Conservation (phyloP, 2,329 filamentous ascomycete species). For the Neofusicoccum parvum region DNA sequence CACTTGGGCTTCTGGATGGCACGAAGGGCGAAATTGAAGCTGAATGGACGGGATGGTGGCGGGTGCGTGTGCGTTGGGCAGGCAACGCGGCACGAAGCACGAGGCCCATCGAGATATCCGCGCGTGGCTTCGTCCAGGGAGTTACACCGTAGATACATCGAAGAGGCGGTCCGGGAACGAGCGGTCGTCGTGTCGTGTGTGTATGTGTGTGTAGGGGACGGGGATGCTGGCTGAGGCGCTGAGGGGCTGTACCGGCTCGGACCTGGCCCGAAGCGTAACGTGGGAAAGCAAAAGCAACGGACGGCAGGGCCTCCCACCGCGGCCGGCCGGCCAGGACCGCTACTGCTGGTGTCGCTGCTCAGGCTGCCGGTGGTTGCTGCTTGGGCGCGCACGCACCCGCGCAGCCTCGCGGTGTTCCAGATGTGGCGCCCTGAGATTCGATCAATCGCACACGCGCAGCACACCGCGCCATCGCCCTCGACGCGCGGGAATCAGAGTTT, state of each 20-base stretch:
- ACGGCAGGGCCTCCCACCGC: neutral
- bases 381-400: no score
- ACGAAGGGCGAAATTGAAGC: neutral
- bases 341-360: no score
- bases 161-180: neutral
- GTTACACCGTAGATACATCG: constrained; percentile 20
- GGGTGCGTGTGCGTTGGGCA: neutral
- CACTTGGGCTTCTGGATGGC: neutral
- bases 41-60: neutral
- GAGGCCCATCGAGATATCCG: constrained; percentile 14
- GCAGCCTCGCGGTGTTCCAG: no score
- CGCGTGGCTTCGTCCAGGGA: neutral
- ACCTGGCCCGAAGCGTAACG: neutral
- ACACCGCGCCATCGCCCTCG: no score
- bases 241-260: neutral
- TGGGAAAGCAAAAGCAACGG: neutral
- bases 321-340: no score
- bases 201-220: neutral
- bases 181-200: neutral
- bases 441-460: no score
- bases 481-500: no score
- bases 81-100: constrained; percentile 7
- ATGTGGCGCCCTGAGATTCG: no score
- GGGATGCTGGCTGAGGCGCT: no score
- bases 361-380: no score